These are phyloP conservation scores for Mitragyna speciosa DNA, from an alignment of 257 asterid species.

Conservation along the genomic window DNA sequence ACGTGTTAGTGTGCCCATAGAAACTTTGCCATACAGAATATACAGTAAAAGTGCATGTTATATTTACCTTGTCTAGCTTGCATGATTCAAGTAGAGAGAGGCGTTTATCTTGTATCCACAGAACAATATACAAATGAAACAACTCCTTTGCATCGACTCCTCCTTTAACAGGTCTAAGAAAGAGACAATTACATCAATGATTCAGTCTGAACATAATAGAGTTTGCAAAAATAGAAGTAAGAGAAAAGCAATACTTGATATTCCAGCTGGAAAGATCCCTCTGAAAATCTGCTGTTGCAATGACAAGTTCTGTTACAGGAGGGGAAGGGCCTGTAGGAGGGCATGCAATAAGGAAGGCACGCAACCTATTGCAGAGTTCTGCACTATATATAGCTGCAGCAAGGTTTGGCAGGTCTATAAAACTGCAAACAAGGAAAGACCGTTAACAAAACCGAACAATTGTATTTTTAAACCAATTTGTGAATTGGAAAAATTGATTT, in stretches of 20 bases:
- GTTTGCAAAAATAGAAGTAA: slow-evolving; percentile 8
- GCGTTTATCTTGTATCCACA: slow-evolving; percentile 56
- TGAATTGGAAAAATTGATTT: not conserved
- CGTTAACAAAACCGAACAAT: not conserved
- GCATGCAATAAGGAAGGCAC: slow-evolving; percentile 59
- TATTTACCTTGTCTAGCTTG: slow-evolving; percentile 46
- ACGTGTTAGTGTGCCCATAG: not conserved
- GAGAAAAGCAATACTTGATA: slow-evolving; percentile 36
- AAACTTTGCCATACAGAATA: not conserved
- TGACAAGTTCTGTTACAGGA: slow-evolving; percentile 50
- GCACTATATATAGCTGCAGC: slow-evolving; percentile 55
- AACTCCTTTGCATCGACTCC: slow-evolving; percentile 56
- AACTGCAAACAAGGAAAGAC: slow-evolving; percentile 31
- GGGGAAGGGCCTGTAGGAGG: slow-evolving; percentile 58
- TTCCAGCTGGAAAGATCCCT: slow-evolving; percentile 54
- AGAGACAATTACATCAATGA: slow-evolving; percentile 6
- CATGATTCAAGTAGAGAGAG: slow-evolving; percentile 50
- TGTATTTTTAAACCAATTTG: not conserved
- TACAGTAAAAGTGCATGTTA: not conserved
- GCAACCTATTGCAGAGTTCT: slow-evolving; percentile 52
- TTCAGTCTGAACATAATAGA: not conserved
- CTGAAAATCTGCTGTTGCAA: slow-evolving; percentile 55
- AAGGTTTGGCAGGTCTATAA: slow-evolving; percentile 51
- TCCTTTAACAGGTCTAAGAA: slow-evolving; percentile 48
- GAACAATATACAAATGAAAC: slow-evolving; percentile 51